Percentiles rank a stretch among this genome's conserved stretches.
These are phyloP conservation scores for Diversispora eburnea DNA, from an alignment of 192 early-diverging fungal genomes.

Conservation along the genomic window DNA sequence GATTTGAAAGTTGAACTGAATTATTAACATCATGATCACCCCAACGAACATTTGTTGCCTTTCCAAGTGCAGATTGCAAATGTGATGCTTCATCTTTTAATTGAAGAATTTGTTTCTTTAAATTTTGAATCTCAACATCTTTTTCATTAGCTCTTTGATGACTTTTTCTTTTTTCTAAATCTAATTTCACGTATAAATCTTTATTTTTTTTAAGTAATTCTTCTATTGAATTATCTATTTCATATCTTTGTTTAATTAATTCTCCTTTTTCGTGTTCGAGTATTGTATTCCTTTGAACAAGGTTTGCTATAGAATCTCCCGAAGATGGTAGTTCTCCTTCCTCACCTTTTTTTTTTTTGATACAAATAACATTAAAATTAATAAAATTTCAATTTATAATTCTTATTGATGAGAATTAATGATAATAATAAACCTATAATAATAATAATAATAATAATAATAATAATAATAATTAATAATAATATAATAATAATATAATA, in stretches of 20 bases:
- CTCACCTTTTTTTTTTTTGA: too few species aligned
- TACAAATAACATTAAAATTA: too few species aligned
- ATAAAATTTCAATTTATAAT: too few species aligned
- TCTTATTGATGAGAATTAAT: too few species aligned
- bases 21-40: constrained; percentile 23
- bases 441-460: too few species aligned
- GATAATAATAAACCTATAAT: too few species aligned
- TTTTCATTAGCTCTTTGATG: background rate
- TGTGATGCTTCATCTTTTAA: constrained; percentile 17
- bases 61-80: constrained; percentile 21
- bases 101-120: constrained; percentile 15
- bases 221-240: background rate
- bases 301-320: too few species aligned
- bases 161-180: background rate
- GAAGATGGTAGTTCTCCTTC: too few species aligned
- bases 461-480: too few species aligned
- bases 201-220: background rate
- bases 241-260: constrained; percentile 1
- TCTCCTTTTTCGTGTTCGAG: constrained; percentile 7
- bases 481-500: too few species aligned
- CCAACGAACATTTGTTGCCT: constrained; percentile 17
- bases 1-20: constrained; percentile 1
- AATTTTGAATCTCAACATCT: background rate
- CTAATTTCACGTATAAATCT: background rate
- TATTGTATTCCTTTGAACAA: too few species aligned